Base-by-base conservation (phyloP, 352 stramenopile species). In the Phytophthora pini region DNA sequence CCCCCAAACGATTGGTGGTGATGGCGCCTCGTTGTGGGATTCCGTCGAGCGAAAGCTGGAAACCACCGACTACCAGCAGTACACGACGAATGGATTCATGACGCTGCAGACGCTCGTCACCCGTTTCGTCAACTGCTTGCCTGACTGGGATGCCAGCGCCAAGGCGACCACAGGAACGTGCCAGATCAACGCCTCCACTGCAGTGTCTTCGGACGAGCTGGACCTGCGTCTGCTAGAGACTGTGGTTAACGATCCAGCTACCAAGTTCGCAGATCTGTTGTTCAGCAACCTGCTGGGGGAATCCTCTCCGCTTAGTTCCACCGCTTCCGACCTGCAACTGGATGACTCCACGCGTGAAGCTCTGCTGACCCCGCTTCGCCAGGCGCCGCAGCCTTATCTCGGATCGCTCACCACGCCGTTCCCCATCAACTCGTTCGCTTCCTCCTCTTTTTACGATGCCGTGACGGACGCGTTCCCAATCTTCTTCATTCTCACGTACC, bases 61-160 rank as follows among this genome's bases (percentile, higher is more conserved):
- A 55, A 63, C 41, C n/a, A 65, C 60, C 17, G 55, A 77, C n/a
- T 79, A 76, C 39, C 51, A 63, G 40, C 68, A 71, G 36, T 84
- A 87, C 56, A 75, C 77, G 4, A 63, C 40, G 3, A 62, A 72
- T 7, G 78, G 78, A 4, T 85, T 85, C 65, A 51, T 73, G 50
- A 81, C 78, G 10, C 68, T 87, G 20, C 78, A 87, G 55, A 82
- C 73, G 38, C 61, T 85, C 12, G 68, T 87, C 2, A 71, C 65
- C 1, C 58, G 70, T 1, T 87, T 87, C 54, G 45, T 78, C 5
- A 69, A 65, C 26, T 87, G 78, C 12, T 34, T 69, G n/a, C 76
- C 78, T 0, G 49, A 63, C 9, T 85, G 77, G 77, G 66, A 84
- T 20, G 39, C 59, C 3, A 63, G 29, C 22, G 49, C 36, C 45